Evolutionary conservation across 306 rosid genomes (phyloP).

Genomic region (Inga laurina): DNA sequence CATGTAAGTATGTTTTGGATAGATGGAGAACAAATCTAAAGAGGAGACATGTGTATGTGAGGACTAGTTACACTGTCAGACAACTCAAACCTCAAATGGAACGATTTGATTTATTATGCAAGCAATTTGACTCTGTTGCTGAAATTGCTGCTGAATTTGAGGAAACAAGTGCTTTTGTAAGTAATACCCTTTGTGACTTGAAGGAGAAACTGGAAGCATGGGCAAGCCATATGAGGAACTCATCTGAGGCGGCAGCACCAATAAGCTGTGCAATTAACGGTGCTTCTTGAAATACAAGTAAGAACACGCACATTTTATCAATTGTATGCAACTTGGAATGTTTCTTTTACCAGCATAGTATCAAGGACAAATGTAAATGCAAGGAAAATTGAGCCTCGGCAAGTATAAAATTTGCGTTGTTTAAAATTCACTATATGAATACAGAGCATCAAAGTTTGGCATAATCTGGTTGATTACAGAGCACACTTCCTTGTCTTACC

Average conservation of each 20-base stretch:
- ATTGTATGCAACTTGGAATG: background rate
- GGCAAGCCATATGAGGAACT: constrained; percentile 30
- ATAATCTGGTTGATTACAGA: background rate
- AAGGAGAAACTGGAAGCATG: constrained; percentile 35
- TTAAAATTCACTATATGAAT: background rate
- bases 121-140: constrained; percentile 32
- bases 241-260: constrained; percentile 25
- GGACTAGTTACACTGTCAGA: constrained; percentile 34
- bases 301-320: background rate
- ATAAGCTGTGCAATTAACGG: constrained; percentile 22
- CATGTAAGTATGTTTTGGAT: constrained; percentile 34
- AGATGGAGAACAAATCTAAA: constrained; percentile 36
- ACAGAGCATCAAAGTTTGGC: background rate
- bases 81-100: constrained; percentile 33
- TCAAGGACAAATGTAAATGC: constrained; percentile 19
- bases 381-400: background rate
- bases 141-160: constrained; percentile 42
- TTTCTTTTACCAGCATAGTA: background rate
- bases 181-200: constrained; percentile 31
- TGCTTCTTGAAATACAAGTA: background rate
- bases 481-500: background rate
- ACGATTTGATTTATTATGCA: constrained; percentile 35
- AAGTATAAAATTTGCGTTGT: background rate
- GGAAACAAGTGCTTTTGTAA: constrained; percentile 38
- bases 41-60: constrained; percentile 31